Conservation (phyloP, 2,329 filamentous ascomycete genomes). For the Neonectria magnoliae region DNA sequence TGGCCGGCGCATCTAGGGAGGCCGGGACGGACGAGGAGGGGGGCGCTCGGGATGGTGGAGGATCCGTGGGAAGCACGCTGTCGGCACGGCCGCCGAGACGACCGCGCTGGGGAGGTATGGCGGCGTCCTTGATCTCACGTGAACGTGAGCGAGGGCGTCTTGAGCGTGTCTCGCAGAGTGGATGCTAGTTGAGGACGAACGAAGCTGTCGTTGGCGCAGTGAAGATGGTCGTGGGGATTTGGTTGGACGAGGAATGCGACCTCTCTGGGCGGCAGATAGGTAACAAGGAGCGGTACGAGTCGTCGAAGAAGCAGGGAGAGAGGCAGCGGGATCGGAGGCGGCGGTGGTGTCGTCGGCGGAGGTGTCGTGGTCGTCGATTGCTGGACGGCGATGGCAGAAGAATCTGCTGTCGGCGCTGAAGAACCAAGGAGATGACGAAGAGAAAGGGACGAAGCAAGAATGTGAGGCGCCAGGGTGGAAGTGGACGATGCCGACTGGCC, state of each 20-base stretch:
- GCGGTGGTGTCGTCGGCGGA: not conserved
- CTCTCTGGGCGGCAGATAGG: not conserved
- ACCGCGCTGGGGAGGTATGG: conserved; percentile 51
- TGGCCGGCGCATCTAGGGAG: conserved; percentile 45
- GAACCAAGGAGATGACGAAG: conserved; percentile 35
- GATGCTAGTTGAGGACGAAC: conserved; percentile 28
- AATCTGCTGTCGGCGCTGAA: conserved; percentile 38
- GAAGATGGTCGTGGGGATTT: conserved; percentile 16
- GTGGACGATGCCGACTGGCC: conserved; percentile 30
- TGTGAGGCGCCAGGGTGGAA: conserved; percentile 21
- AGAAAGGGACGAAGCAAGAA: conserved; percentile 35
- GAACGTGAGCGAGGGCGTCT: conserved; percentile 33
- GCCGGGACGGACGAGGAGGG: conserved; percentile 36
- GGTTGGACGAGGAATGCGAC: conserved; percentile 9
- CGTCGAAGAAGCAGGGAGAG: not conserved
- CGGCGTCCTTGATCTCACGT: conserved; percentile 38
- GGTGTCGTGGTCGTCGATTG: conserved; percentile 21
- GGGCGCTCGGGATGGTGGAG: conserved; percentile 50
- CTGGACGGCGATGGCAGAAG: conserved; percentile 30
- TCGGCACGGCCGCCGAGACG: conserved; percentile 58
- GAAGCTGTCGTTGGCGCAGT: conserved; percentile 32
- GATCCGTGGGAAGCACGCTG: conserved; percentile 59
- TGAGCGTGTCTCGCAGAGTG: conserved; percentile 22
- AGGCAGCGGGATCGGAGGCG: conserved; percentile 4
- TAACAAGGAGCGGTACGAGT: conserved; percentile 8